Percentiles rank a stretch among this genome's conserved stretches.
Evolutionary conservation across 2,329 filamentous ascomycete genomes (phyloP).

Genomic region (Monosporascus sp.): DNA sequence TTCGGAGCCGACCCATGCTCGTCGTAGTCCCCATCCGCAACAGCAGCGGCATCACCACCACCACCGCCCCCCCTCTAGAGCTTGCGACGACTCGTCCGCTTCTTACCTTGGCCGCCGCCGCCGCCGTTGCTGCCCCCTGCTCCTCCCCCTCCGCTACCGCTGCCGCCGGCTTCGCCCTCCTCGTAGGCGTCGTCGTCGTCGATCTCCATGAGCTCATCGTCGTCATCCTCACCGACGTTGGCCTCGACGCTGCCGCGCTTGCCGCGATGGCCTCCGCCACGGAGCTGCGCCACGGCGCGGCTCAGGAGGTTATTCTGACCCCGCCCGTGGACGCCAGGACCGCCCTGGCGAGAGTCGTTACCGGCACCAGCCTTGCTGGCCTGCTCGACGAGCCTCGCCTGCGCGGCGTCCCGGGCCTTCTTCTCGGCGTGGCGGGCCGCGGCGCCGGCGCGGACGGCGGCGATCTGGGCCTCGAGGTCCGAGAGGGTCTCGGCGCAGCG

Average conservation of each 20-base stretch:
- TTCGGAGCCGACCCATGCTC: too few relatives aligned
- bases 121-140: slow-evolving; percentile 11
- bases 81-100: slow-evolving; percentile 49
- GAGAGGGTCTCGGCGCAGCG: slow-evolving; percentile 70
- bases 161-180: slow-evolving; percentile 37
- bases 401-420: slow-evolving; percentile 39
- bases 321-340: slow-evolving; percentile 16
- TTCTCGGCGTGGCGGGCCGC: slow-evolving; percentile 46
- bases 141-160: slow-evolving; percentile 23
- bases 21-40: too few relatives aligned
- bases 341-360: background rate
- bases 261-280: slow-evolving; percentile 12
- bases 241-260: slow-evolving; percentile 29
- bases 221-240: slow-evolving; percentile 32
- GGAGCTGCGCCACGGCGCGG: slow-evolving; percentile 12
- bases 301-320: slow-evolving; percentile 20
- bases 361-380: slow-evolving; percentile 26
- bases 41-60: too few relatives aligned
- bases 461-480: slow-evolving; percentile 72
- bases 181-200: slow-evolving; percentile 46
- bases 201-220: slow-evolving; percentile 47
- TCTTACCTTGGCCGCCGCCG: slow-evolving; percentile 37
- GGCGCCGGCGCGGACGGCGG: slow-evolving; percentile 56
- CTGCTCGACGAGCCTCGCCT: slow-evolving; percentile 45
- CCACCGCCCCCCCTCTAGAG: slow-evolving; percentile 30